These are phyloP conservation scores for Pseudonitzschia pungens DNA, from an alignment of 108 stramenopile genomes.

Conservation along the genomic window DNA sequence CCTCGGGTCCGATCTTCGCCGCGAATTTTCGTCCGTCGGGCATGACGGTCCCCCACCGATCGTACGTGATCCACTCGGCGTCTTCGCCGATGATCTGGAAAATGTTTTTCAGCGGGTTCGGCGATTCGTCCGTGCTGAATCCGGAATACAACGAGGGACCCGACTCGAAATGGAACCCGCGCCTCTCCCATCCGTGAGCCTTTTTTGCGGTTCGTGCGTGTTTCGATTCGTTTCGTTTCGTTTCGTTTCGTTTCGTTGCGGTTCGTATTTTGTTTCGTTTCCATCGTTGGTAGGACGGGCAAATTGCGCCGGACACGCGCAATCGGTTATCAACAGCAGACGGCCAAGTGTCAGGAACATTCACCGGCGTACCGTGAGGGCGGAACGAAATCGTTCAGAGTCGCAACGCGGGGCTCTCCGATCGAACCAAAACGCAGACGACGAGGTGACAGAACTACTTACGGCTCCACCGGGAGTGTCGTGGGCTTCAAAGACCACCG, in stretches of 20 bases:
- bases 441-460: not conserved
- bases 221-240: too few relatives aligned
- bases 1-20: constrained; percentile 76
- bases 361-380: too few relatives aligned
- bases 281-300: too few relatives aligned
- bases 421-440: too few relatives aligned
- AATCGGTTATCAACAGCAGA: too few relatives aligned
- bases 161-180: constrained; percentile 90
- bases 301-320: too few relatives aligned
- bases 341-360: too few relatives aligned
- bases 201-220: not conserved
- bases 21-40: constrained; percentile 81
- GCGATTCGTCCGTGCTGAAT: constrained; percentile 64
- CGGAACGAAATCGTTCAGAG: too few relatives aligned
- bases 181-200: constrained; percentile 64
- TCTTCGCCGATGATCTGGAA: constrained; percentile 91
- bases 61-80: constrained; percentile 67
- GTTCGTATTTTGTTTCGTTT: too few relatives aligned
- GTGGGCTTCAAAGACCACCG: constrained; percentile 83
- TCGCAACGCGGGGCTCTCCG: too few relatives aligned
- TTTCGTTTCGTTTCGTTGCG: too few relatives aligned
- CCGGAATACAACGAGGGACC: constrained; percentile 93
- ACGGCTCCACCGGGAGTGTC: constrained; percentile 74
- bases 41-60: constrained; percentile 86
- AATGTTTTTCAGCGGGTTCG: constrained; percentile 92